Conservation (phyloP, 345 rosid genomes). For the Ricinus communis region DNA sequence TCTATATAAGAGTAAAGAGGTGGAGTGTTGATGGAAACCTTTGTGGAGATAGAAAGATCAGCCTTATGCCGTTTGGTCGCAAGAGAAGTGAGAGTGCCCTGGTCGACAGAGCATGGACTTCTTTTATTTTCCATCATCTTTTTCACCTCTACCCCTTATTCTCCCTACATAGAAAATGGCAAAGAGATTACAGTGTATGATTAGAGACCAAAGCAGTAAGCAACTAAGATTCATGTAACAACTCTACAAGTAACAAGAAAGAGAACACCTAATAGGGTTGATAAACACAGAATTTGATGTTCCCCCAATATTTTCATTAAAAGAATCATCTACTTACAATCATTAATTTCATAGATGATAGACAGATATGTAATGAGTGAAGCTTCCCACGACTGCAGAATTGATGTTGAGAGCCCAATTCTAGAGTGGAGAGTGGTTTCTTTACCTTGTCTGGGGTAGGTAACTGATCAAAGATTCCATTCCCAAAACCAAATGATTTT, state of each 20-base stretch:
- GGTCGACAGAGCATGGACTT: conserved; percentile 66
- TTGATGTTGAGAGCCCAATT: neutral
- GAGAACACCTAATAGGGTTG: neutral
- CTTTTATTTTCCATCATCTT: conserved; percentile 86
- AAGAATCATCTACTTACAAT: neutral
- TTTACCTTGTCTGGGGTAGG: neutral
- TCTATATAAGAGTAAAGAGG: neutral
- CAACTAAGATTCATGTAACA: conserved; percentile 14
- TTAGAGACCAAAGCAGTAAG: conserved; percentile 12
- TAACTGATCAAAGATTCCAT: neutral
- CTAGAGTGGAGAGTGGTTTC: neutral
- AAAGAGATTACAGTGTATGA: conserved; percentile 17
- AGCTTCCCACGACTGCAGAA: neutral
- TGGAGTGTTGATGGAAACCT: conserved; percentile 42
- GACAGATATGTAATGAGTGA: neutral
- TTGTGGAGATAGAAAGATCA: conserved; percentile 62
- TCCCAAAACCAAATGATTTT: neutral
- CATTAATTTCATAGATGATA: neutral
- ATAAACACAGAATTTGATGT: neutral
- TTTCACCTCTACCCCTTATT: conserved; percentile 31
- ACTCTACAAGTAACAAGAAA: neutral
- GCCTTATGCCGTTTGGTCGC: conserved; percentile 75
- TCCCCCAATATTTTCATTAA: neutral
- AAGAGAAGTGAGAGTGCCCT: conserved; percentile 48
- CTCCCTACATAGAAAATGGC: conserved; percentile 34